These are phyloP conservation scores for Hirsutella thompsonii DNA, from an alignment of 2,329 filamentous ascomycete species.

Conservation along the genomic window DNA sequence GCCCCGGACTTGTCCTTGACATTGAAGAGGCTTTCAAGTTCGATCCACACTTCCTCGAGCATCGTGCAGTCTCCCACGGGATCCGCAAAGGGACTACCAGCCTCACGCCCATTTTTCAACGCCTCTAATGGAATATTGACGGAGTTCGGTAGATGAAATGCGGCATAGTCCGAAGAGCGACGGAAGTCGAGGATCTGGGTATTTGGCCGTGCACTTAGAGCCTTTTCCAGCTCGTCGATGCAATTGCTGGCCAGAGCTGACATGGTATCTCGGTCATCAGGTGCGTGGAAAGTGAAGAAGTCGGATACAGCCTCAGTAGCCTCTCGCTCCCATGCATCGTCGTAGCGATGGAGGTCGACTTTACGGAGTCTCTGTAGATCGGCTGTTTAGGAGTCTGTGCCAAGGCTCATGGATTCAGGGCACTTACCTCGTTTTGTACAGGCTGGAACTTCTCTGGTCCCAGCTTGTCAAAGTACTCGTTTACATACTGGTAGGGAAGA, in stretches of 20 bases:
- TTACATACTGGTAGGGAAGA: slow-evolving; percentile 48
- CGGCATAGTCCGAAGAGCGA: slow-evolving; percentile 24
- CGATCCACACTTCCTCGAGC: slow-evolving; percentile 33
- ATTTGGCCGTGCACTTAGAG: slow-evolving; percentile 12
- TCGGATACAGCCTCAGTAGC: slow-evolving; percentile 23
- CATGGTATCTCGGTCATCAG: slow-evolving; percentile 11
- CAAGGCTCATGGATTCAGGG: not conserved
- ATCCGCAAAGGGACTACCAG: slow-evolving; percentile 19
- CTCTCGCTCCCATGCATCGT: slow-evolving; percentile 38
- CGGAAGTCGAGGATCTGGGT: slow-evolving; percentile 31
- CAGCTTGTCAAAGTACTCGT: slow-evolving; percentile 44
- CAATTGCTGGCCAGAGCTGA: slow-evolving; percentile 8
- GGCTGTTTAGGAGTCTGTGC: slow-evolving; percentile 7
- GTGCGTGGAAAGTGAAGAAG: slow-evolving; percentile 17
- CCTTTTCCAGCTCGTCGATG: slow-evolving; percentile 12
- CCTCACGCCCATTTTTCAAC: slow-evolving; percentile 14
- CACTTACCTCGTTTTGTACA: slow-evolving; percentile 26
- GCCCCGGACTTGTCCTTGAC: slow-evolving; percentile 14
- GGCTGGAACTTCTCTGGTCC: slow-evolving; percentile 32
- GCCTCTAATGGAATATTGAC: slow-evolving; percentile 31
- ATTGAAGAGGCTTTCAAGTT: slow-evolving; percentile 31
- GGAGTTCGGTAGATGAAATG: slow-evolving; percentile 30
- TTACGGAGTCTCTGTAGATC: slow-evolving; percentile 26
- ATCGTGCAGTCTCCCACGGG: slow-evolving; percentile 32
- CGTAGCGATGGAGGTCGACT: slow-evolving; percentile 41